phyloP scores from a whole-genome alignment of 2,329 filamentous ascomycete genomes.

The Hymenoscyphus salicellus region DNA sequence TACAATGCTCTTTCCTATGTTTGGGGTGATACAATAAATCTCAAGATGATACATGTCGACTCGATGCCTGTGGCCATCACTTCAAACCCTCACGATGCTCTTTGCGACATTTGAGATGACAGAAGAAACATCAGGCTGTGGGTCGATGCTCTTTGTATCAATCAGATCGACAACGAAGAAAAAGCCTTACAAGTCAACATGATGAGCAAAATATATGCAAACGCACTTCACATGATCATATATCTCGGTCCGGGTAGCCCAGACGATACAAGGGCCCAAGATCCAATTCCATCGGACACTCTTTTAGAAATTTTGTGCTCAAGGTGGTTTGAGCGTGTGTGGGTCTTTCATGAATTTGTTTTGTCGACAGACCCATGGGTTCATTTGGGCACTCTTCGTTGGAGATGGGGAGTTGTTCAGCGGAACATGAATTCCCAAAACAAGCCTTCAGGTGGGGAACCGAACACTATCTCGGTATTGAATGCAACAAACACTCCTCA shows the following conservation, averaged over 20 bases:
- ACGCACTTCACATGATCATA: neutral
- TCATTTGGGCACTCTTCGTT: neutral
- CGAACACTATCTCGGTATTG: neutral
- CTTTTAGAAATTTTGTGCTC: neutral
- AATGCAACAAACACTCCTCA: neutral
- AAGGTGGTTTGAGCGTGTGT: neutral
- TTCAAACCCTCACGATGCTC: neutral
- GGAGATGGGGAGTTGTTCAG: neutral
- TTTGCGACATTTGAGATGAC: neutral
- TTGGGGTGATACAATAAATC: neutral
- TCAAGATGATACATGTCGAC: neutral
- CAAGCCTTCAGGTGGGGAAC: neutral
- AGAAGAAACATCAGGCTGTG: neutral
- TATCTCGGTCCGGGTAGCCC: neutral
- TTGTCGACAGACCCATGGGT: neutral
- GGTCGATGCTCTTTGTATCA: neutral
- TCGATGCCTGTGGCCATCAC: neutral
- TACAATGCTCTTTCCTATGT: neutral
- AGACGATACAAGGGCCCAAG: neutral
- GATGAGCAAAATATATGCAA: neutral
- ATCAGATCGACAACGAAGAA: neutral
- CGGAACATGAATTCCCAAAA: neutral
- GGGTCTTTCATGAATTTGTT: neutral
- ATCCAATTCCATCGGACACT: neutral
- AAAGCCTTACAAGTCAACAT: neutral